These are phyloP conservation scores for Pelargonium citronellum DNA, from an alignment of 441 rosid genomes.

Conservation along the genomic window DNA sequence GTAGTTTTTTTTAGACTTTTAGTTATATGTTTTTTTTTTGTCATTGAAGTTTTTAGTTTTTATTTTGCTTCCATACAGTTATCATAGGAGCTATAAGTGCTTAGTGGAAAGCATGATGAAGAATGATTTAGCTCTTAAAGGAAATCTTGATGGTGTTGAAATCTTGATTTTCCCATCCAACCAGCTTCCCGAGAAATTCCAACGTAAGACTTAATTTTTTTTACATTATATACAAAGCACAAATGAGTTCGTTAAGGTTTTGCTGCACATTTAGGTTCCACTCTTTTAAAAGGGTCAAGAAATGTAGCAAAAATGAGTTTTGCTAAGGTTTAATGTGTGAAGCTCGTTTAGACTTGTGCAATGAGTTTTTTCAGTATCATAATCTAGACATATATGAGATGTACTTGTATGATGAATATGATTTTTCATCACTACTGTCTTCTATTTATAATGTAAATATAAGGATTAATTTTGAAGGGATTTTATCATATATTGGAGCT, in stretches of 20 bases:
- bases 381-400: not conserved
- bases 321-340: not conserved
- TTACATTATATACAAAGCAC: too few species aligned
- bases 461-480: too few species aligned
- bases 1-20: too few species aligned
- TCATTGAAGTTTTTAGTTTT: too few species aligned
- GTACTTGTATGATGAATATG: not conserved
- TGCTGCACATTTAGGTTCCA: not conserved
- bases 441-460: not conserved
- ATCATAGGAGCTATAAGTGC: slow-evolving; percentile 65
- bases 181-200: slow-evolving; percentile 77
- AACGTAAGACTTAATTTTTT: slow-evolving; percentile 48
- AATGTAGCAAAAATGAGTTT: not conserved
- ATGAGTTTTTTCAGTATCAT: not conserved
- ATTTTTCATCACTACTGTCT: not conserved
- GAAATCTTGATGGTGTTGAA: slow-evolving; percentile 63
- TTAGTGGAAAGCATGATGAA: slow-evolving; percentile 75
- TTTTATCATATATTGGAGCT: too few species aligned
- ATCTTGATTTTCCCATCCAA: slow-evolving; percentile 81
- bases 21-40: too few species aligned
- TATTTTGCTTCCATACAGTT: slow-evolving; percentile 46
- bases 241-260: not conserved
- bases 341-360: not conserved
- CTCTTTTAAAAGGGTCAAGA: not conserved
- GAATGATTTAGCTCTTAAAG: slow-evolving; percentile 83